Base-by-base conservation (phyloP, 73 alveolate genomes). In the Paramecium octaurelia region DNA sequence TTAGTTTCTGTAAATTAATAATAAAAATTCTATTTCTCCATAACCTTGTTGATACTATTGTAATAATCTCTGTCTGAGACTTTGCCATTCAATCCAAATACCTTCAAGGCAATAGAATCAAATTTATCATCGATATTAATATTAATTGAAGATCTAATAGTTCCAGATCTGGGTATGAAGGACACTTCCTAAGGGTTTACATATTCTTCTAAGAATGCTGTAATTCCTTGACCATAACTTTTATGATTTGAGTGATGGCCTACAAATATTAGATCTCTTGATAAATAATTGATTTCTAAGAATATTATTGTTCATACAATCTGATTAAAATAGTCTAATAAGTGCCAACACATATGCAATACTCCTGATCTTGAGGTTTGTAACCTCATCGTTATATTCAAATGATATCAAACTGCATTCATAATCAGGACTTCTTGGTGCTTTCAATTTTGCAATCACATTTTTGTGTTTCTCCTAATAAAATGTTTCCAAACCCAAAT, bases 371-470 rank as follows among this genome's bases (percentile, higher is more conserved):
- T 75, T 75, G 9, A 23, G 10, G 24, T 27, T 16, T 1, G 40
- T 29, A 31, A 48, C 14, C 21, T 36, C 38, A 36, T 75, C 48
- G 16, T 40, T 44, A 75, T 75, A 75, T 40, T 36, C 60, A 75
- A 75, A 75, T 3, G 88, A 75, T 31, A 75, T 40, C 16, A 75
- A 29, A 75, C 9, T 34, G 10, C 88, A 75, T 75, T 75, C 88
- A 75, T 75, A 75, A 36, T 75, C 48, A 5, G 88, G 88, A 44
- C 88, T 75, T 75, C 88, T 75, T 75, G 57, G n/a, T 31, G 60
- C 68, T 40, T 36, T 75, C 34, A 75, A 75, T 75, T 44, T 75
- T 75, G 64, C 88, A 6, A 75, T 75, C 4, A 75, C 29, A 75
- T 75, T 75, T 36, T 75, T 44, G 6, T 75, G 10, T 3, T 75